Conservation (phyloP, 1,139 yeast species). For the Tardiomyces depauwii region DNA sequence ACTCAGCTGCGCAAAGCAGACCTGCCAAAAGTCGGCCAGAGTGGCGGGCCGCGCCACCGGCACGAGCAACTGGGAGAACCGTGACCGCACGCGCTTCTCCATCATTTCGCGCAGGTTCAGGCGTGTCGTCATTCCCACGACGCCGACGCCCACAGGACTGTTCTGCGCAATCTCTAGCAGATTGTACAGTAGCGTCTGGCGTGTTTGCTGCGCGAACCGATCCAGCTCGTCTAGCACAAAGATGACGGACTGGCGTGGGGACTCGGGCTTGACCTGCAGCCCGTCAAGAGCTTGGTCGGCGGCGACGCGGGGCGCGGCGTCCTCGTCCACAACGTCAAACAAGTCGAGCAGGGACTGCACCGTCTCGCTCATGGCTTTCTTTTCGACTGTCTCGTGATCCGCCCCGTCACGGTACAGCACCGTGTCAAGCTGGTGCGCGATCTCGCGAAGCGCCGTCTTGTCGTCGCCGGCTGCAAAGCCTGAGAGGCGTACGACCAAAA, state of each 20-base stretch:
- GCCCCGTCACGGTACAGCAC: slow-evolving; percentile 15
- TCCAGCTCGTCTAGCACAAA: slow-evolving; percentile 83
- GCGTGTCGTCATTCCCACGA: slow-evolving; percentile 69
- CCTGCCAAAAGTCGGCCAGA: slow-evolving; percentile 25
- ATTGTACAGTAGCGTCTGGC: slow-evolving; percentile 79
- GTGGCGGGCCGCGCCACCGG: slow-evolving; percentile 41
- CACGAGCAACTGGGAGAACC: slow-evolving; percentile 75
- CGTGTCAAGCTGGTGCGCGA: slow-evolving; percentile 69
- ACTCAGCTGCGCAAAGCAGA: slow-evolving; percentile 21
- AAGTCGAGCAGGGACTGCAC: slow-evolving; percentile 38
- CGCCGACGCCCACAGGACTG: slow-evolving; percentile 60
- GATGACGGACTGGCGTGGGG: slow-evolving; percentile 36
- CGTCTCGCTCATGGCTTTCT: slow-evolving; percentile 41
- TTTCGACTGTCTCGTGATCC: slow-evolving; percentile 26
- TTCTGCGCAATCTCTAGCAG: slow-evolving; percentile 76
- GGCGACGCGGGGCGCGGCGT: too few species aligned
- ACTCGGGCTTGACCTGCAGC: neutral
- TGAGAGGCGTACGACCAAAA: slow-evolving; percentile 51
- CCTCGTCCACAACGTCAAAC: slow-evolving; percentile 22
- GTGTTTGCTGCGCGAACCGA: slow-evolving; percentile 45
- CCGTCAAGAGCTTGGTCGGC: too few species aligned
- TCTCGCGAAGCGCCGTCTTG: slow-evolving; percentile 66
- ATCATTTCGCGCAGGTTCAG: slow-evolving; percentile 67
- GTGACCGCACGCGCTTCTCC: slow-evolving; percentile 82
- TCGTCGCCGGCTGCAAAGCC: slow-evolving; percentile 73